Evolutionary conservation across 2,329 filamentous ascomycete species (phyloP).

Genomic region (Malbranchea cinnamomea): DNA sequence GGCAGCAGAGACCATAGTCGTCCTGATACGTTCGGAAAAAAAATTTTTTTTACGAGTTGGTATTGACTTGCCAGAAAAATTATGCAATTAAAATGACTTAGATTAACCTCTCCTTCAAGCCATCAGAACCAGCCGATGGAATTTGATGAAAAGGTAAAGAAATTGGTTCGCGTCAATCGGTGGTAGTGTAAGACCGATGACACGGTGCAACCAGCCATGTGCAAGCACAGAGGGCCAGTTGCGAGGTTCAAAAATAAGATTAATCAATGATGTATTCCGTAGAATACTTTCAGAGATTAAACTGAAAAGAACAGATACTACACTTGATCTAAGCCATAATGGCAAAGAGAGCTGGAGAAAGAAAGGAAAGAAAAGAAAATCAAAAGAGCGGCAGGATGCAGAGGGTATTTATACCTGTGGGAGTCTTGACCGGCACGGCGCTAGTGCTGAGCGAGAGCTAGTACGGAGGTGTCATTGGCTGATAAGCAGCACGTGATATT

Average conservation of each 20-base stretch:
- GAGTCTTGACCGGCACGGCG: slow-evolving; percentile 11
- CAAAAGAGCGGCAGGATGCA: slow-evolving; percentile 13
- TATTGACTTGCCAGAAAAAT: too few relatives aligned
- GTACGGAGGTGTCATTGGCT: too few relatives aligned
- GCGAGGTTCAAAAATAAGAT: slow-evolving; percentile 56
- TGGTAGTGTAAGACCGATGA: slow-evolving; percentile 63
- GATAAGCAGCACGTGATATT: too few relatives aligned
- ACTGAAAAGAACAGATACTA: slow-evolving; percentile 96
- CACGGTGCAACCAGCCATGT: slow-evolving; percentile 50
- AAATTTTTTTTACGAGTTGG: too few relatives aligned
- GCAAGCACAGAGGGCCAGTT: slow-evolving; percentile 56
- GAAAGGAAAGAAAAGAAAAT: slow-evolving; percentile 29
- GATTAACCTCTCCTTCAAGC: slow-evolving; percentile 40
- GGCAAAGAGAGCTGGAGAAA: slow-evolving; percentile 37
- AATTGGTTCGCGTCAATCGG: slow-evolving; percentile 52
- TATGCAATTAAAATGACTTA: too few relatives aligned
- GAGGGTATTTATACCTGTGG: slow-evolving; percentile 18
- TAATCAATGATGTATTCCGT: slow-evolving; percentile 63
- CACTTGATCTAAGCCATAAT: slow-evolving; percentile 73
- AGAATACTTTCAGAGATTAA: slow-evolving; percentile 83
- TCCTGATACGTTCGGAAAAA: too few relatives aligned
- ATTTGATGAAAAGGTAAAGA: slow-evolving; percentile 45
- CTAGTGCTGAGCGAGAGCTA: slow-evolving; percentile 9
- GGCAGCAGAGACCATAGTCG: too few relatives aligned
- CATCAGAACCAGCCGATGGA: slow-evolving; percentile 35